Evolutionary conservation across 306 rosid species (phyloP).

Genomic region (Fagus sylvatica): DNA sequence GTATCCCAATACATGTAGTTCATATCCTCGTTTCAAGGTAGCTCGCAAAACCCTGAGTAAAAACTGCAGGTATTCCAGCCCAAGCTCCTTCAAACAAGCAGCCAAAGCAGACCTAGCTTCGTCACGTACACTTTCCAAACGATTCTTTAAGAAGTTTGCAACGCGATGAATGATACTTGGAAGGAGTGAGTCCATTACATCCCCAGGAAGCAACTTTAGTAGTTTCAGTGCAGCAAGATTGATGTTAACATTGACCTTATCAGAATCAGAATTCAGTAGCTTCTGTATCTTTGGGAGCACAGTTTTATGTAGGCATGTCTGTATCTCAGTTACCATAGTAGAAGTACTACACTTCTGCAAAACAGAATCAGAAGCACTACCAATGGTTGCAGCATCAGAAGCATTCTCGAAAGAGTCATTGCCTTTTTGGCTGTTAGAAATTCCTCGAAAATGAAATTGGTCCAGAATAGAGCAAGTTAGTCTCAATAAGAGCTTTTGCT

Average conservation of each 20-base stretch:
- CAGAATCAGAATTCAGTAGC: conserved; percentile 73
- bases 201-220: conserved; percentile 80
- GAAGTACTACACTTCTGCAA: conserved; percentile 24
- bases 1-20: conserved; percentile 91
- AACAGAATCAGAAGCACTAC: conserved; percentile 22
- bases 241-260: conserved; percentile 69
- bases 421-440: conserved; percentile 25
- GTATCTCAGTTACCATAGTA: conserved; percentile 49
- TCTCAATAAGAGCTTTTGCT: conserved; percentile 67
- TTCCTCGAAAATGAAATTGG: conserved; percentile 70
- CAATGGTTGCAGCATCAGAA: conserved; percentile 36
- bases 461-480: conserved; percentile 80
- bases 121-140: conserved; percentile 80
- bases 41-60: conserved; percentile 67
- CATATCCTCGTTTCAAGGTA: conserved; percentile 82
- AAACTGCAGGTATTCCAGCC: conserved; percentile 81
- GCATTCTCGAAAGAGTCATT: conserved; percentile 29
- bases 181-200: conserved; percentile 81
- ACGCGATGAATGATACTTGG: conserved; percentile 75
- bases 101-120: conserved; percentile 92
- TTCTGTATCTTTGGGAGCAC: conserved; percentile 84
- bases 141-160: conserved; percentile 79
- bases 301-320: conserved; percentile 56
- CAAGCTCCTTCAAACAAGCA: conserved; percentile 89
- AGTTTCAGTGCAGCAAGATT: conserved; percentile 81